Evolutionary conservation across 768 basidiomycete genomes (phyloP).

Genomic region (Auricularia cornea): DNA sequence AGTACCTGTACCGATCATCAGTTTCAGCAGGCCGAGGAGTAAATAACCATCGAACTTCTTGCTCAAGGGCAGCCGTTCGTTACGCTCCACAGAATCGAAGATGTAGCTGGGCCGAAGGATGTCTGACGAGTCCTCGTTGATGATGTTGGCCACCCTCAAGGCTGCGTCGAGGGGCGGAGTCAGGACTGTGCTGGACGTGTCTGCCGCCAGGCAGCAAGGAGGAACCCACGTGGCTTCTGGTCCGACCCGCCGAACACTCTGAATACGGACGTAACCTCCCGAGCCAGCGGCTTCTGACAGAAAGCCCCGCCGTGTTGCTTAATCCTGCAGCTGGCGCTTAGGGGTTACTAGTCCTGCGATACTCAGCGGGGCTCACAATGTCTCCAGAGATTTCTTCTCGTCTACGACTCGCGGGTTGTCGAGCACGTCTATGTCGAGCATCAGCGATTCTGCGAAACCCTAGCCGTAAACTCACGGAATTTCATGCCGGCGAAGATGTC

Average conservation of each 20-base stretch:
- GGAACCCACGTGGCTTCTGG: neutral
- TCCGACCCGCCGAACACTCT: neutral
- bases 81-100: conserved; percentile 58
- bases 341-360: neutral
- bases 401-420: conserved; percentile 15
- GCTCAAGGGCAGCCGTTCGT: conserved; percentile 47
- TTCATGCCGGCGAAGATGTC: conserved; percentile 65
- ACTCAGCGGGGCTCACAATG: conserved; percentile 48
- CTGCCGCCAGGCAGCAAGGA: neutral
- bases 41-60: conserved; percentile 45
- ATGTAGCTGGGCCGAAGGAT: conserved; percentile 81
- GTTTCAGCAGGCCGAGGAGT: neutral
- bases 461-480: conserved; percentile 55
- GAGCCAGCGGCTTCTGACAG: conserved; percentile 31
- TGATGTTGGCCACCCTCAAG: conserved; percentile 60
- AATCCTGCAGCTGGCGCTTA: conserved; percentile 37
- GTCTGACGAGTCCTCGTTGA: conserved; percentile 61
- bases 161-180: conserved; percentile 33
- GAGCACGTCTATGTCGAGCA: neutral
- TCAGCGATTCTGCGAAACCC: neutral
- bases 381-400: conserved; percentile 64
- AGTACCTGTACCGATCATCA: conserved; percentile 43
- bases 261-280: neutral
- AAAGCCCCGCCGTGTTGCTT: conserved; percentile 60
- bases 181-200: neutral